These are phyloP conservation scores for Solanum medicagineum DNA, from an alignment of 257 asterid species.

Conservation along the genomic window DNA sequence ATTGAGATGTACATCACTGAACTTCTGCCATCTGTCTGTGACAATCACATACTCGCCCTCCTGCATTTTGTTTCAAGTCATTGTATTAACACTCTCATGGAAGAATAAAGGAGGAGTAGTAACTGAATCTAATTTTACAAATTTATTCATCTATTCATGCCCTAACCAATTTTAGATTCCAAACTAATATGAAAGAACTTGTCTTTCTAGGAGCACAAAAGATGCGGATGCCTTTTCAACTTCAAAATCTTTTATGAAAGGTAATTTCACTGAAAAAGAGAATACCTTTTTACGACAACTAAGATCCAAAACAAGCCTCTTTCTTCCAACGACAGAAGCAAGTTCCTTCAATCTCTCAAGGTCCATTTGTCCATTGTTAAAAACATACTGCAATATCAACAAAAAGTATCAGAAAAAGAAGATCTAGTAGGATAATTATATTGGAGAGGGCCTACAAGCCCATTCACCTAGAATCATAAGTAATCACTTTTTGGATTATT, in stretches of 20 bases:
- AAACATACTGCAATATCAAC: conserved; percentile 55
- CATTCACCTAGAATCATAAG: background rate
- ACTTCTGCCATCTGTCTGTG: conserved; percentile 97
- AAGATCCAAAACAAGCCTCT: conserved; percentile 83
- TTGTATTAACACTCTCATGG: background rate
- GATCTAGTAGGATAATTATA: background rate
- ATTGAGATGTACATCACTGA: conserved; percentile 72
- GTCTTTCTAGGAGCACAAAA: background rate
- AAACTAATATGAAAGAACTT: background rate
- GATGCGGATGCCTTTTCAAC: background rate
- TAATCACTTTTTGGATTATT: background rate
- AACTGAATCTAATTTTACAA: background rate
- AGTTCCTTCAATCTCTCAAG: conserved; percentile 74
- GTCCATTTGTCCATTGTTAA: conserved; percentile 76
- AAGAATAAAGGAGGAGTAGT: background rate
- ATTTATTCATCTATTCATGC: background rate
- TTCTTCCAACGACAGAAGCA: conserved; percentile 56
- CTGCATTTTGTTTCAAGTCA: conserved; percentile 29
- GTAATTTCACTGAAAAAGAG: background rate
- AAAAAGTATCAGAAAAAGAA: conserved; percentile 5
- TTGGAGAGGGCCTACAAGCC: background rate
- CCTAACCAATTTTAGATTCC: background rate
- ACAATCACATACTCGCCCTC: conserved; percentile 70
- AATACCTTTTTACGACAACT: conserved; percentile 92
- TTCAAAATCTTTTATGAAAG: background rate